A percentile compares a stretch with the other conserved stretches of the same genome.
Conservation (phyloP, 257 asterid genomes). For the Primulina huaijiensis region DNA sequence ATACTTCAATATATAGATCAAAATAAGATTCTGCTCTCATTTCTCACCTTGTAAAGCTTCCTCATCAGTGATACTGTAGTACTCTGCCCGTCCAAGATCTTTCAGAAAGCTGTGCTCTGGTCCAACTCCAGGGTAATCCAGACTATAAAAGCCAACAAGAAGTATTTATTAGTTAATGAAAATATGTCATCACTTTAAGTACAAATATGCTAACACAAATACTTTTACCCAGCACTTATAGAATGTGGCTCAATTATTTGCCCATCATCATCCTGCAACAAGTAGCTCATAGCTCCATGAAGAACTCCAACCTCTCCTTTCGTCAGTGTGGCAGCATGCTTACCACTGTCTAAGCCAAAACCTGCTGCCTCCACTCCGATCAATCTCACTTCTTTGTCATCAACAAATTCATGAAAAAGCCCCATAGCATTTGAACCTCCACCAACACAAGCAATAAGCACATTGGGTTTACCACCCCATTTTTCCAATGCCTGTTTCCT, state of each 20-base stretch:
- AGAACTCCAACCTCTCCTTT: conserved; percentile 89
- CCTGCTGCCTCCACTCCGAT: conserved; percentile 98
- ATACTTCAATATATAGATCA: not conserved
- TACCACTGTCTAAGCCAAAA: conserved; percentile 85
- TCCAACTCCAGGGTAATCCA: conserved; percentile 95
- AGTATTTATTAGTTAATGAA: conserved; percentile 14
- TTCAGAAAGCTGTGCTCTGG: conserved; percentile 96
- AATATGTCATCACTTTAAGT: conserved; percentile 6
- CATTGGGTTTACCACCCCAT: conserved; percentile 90
- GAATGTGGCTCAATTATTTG: conserved; percentile 96
- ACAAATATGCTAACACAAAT: not conserved
- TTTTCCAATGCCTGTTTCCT: conserved; percentile 84
- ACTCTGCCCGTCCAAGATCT: conserved; percentile 87
- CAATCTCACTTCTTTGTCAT: conserved; percentile 76
- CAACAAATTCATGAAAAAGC: conserved; percentile 83
- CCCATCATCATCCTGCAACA: conserved; percentile 93
- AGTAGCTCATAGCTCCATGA: conserved; percentile 97
- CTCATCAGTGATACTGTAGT: conserved; percentile 71
- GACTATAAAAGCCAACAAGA: conserved; percentile 34
- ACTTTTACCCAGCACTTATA: conserved; percentile 80
- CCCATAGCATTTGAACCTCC: conserved; percentile 99
- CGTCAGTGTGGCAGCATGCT: conserved; percentile 92
- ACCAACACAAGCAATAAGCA: conserved; percentile 90
- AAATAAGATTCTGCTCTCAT: conserved; percentile 11
- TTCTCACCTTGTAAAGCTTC: conserved; percentile 87